Base-by-base conservation (phyloP, 352 stramenopile genomes). In the Plasmopara halstedii region DNA sequence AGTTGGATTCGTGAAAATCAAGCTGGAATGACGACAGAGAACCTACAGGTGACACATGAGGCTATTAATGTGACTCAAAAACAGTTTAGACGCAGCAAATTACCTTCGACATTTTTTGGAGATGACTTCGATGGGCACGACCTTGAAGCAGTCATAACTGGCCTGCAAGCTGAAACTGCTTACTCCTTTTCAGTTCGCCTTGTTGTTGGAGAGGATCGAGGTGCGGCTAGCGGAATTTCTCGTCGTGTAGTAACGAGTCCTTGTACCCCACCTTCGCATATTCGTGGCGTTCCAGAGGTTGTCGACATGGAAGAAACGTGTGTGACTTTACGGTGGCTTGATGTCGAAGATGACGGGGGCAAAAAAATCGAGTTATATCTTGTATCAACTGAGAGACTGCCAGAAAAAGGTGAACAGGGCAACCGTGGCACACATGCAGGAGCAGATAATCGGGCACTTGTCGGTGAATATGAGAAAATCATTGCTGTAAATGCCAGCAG, bases 101-200 rank as follows among this genome's bases (percentile, higher is more conserved):
- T 85, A 48, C 73, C 77, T 4, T 87, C 75, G 2, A 55, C 62
- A 7, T 62, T 83, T 3, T 92, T 92, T 47, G 76, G 75, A 1
- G 73, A 87, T 21, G 76, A 83, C 25, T 88, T 89, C 41, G 77
- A 89, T 47, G 77, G 80, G n/a, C 72, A 70, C 31, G 72, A 85
- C 34, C 83, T 92, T 31, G 62, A 88, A 49, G 70, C 58, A 11
- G 48, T 73, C 14, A 63, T 88, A 29, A 45, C 27, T 8, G 75
- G 72, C 0, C 58, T 92, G 3, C 34, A 56, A 21, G 56, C 80
- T 0, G 78, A 88, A 47, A 79, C 65, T 1, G 44, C 53, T n/a
- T 92, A 92, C 51, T 65, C 65, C 19, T 88, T 92, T 55, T 66
- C 65, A 2, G 62, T 92, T 17, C 77, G 73, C n/a, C 63, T 89